Base-by-base conservation (phyloP, 306 rosid species). In the Pyrus betulifolia region DNA sequence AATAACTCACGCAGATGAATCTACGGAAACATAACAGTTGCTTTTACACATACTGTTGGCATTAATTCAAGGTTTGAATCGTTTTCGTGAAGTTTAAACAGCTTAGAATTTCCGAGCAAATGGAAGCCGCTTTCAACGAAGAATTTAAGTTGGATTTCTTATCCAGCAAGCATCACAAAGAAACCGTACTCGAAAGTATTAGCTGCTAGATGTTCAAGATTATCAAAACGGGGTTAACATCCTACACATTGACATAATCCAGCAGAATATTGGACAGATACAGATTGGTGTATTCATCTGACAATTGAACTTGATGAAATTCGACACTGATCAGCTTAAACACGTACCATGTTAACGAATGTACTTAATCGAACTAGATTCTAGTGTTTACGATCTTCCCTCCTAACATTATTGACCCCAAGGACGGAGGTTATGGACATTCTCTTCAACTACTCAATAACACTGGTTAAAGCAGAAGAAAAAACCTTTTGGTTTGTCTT, bases 381-480 rank as follows among this genome's bases (percentile, higher is more conserved):
- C 85, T 82, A 68, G 30, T 49, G 83, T 81, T 78, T 82, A 75
- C 68, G 78, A 71, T 76, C 67, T 67, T 78, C 51, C 75, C 75
- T 80, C 71, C 45, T 70, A 77, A 79, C 77, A 79, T 73, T 78
- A 77, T 75, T 82, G 67, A 27, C 76, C 77, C 62, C 72, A 74
- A 71, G 74, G 74, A 30, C 64, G 14, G 28, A 82, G 74, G 31
- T 30, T 40, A 12, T 35, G 13, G 45, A 63, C 65, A 69, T 75
- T 80, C 78, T 62, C 28, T 67, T 80, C 76, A 23, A 63, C 59
- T 73, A 66, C 82, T 88, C 86, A 93, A 79, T 80, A 93, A 83
- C 98, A 94, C 76, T 89, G 91, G 70, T 86, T 86, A 81, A 89
- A 91, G 83, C 98, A 94, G 86, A 89, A 90, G 84, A 94, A 93